phyloP scores from a whole-genome alignment of 768 basidiomycete species.

The Chalciporus sphaerocephalus region DNA sequence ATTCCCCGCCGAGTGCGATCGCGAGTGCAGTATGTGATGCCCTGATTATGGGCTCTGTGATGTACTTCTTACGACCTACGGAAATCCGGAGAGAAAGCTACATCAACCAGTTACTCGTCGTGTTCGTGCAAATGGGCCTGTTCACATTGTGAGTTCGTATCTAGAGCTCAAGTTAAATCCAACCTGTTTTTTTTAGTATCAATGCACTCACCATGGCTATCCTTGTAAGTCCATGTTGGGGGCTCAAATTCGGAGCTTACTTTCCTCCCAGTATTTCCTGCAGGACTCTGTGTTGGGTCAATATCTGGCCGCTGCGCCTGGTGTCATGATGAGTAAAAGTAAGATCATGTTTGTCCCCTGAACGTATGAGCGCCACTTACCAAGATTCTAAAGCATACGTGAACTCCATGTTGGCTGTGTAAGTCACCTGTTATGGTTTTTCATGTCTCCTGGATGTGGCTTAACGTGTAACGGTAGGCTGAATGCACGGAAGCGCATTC shows the following conservation, averaged over 20 bases:
- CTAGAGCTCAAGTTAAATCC: neutral
- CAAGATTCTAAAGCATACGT: constrained; percentile 14
- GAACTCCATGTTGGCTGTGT: constrained; percentile 23
- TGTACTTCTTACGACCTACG: constrained; percentile 10
- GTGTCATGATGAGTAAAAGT: constrained; percentile 15
- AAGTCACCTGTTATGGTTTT: neutral
- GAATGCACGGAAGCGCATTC: constrained; percentile 8
- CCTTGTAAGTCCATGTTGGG: constrained; percentile 3
- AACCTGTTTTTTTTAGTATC: constrained; percentile 4
- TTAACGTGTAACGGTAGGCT: constrained; percentile 2
- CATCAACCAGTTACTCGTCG: constrained; percentile 6
- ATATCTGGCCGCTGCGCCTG: constrained; percentile 6
- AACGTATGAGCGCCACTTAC: neutral
- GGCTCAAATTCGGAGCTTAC: neutral
- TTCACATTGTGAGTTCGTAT: constrained; percentile 13
- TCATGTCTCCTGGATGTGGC: neutral
- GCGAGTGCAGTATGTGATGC: constrained; percentile 6
- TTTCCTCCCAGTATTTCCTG: constrained; percentile 8
- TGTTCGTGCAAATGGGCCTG: constrained; percentile 11
- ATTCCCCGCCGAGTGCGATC: neutral
- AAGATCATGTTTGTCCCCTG: neutral
- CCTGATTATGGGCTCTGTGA: constrained; percentile 8
- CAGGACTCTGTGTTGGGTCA: neutral
- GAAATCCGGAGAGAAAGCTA: constrained; percentile 3
- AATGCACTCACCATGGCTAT: constrained; percentile 7